Base-by-base conservation (phyloP, 805 yeast genomes). In the Metschnikowia colocasiae region DNA sequence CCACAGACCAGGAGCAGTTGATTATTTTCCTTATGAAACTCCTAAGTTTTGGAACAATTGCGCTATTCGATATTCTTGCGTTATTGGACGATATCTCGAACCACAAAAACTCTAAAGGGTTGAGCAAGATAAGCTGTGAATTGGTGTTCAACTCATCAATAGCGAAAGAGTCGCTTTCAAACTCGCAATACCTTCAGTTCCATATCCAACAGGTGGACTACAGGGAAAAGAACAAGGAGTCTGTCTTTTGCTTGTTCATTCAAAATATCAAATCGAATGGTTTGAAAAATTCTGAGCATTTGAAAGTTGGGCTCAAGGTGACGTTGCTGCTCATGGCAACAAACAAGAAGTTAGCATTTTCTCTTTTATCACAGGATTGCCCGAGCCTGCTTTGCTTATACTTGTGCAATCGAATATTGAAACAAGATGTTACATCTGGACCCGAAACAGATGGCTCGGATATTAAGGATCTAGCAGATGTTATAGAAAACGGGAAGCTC, bases 321-420 rank as follows among this genome's bases (percentile, higher is more conserved):
- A 35, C 44, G 25, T 27, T 29, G 39, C 45, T 12, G 42, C 46
- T 45, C 15, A 27, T 50, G 20, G 25, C 42, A 20, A 26, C 40
- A 9, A 40, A 47, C 30, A 50, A 34, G 25, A 22, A 37, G 13
- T 25, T 37, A 13, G 53, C 48, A 1, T 19, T 50, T 12, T 36
- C 47, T 13, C 22, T 34, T 6, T 13, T 50, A 16, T n/a, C 50
- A 4, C 25, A 46, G 8, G 50, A 43, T 16, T 46, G 47, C 13
- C 18, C 47, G 1, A 61, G 69, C 44, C 69, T 68, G 41, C 72
- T 71, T 53, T 74, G 71, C 48, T 54, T 76, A n/a, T 72, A 75
- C 1, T 50, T 75, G 3, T 60, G 69, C 34, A 80, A 76, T 49
- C 53, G 73, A 32, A 45, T 73, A 2, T 59, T 75, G 43, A 67